These are phyloP conservation scores for Buddleja alternifolia DNA, from an alignment of 257 asterid genomes.

Conservation along the genomic window DNA sequence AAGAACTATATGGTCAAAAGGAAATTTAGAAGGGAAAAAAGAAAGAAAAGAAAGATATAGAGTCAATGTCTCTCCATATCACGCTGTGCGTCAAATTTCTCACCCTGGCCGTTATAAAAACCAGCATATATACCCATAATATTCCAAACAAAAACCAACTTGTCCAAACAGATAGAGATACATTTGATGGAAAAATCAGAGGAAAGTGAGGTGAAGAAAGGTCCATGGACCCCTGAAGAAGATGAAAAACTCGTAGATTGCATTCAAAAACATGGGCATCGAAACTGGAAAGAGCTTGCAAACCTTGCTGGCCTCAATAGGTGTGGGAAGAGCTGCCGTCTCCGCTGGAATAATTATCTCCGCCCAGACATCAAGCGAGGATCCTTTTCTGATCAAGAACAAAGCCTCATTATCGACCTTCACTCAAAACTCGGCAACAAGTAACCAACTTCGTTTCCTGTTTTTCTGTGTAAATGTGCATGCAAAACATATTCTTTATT, in stretches of 20 bases:
- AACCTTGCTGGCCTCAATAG: slow-evolving; percentile 45
- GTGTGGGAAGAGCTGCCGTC: slow-evolving; percentile 48
- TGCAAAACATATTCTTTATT: too few species aligned
- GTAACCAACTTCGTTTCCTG: slow-evolving; percentile 33
- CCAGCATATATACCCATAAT: background rate
- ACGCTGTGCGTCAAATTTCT: slow-evolving; percentile 16
- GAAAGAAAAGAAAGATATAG: background rate
- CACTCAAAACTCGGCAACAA: slow-evolving; percentile 47
- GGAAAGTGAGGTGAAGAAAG: slow-evolving; percentile 34
- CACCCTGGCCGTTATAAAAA: slow-evolving; percentile 12
- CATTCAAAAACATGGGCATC: slow-evolving; percentile 43
- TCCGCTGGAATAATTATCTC: slow-evolving; percentile 50
- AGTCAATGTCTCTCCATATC: slow-evolving; percentile 28
- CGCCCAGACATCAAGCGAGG: slow-evolving; percentile 52
- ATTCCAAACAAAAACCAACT: slow-evolving; percentile 10
- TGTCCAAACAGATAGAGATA: background rate
- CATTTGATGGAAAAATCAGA: slow-evolving; percentile 21
- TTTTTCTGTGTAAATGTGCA: too few species aligned
- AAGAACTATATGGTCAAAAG: too few species aligned
- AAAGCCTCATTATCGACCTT: slow-evolving; percentile 36
- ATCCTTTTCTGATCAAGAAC: slow-evolving; percentile 38
- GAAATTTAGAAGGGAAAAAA: background rate
- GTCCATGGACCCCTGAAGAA: slow-evolving; percentile 53
- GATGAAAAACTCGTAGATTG: slow-evolving; percentile 36
- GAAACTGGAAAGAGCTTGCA: slow-evolving; percentile 42